Evolutionary conservation across 495 filamentous ascomycete species (phyloP).

Genomic region (Symbiotaphrina buchneri): DNA sequence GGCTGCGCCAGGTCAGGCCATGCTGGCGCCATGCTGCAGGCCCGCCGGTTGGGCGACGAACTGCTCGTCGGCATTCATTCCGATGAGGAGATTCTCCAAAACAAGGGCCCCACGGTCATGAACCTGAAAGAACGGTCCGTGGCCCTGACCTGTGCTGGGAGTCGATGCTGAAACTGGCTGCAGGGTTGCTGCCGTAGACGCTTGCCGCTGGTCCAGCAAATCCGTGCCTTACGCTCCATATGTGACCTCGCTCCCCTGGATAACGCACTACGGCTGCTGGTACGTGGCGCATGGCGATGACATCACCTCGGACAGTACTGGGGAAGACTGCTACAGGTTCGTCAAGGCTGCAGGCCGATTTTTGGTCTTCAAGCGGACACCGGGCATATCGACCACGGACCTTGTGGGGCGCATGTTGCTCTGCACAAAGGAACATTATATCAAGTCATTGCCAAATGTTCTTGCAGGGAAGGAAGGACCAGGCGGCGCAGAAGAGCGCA

Average conservation of each 20-base stretch:
- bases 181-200: conserved; percentile 64
- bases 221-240: conserved; percentile 78
- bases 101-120: conserved; percentile 98
- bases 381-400: conserved; percentile 91
- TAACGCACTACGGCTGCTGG: conserved; percentile 77
- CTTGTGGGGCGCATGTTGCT: conserved; percentile 92
- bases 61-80: conserved; percentile 84
- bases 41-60: conserved; percentile 63
- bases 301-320: conserved; percentile 62
- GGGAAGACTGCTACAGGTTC: conserved; percentile 91
- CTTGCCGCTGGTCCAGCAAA: conserved; percentile 79
- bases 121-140: conserved; percentile 60
- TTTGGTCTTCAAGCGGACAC: conserved; percentile 86
- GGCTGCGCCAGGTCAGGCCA: conserved; percentile 35
- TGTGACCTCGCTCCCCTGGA: conserved; percentile 83
- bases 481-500: conserved; percentile 41
- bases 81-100: conserved; percentile 80
- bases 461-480: conserved; percentile 51
- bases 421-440: conserved; percentile 75
- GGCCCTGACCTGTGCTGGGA: conserved; percentile 6
- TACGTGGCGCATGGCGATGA: conserved; percentile 89
- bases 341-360: conserved; percentile 85
- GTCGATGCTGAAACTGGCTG: conserved; percentile 7
- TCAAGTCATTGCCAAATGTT: conserved; percentile 43
- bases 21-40: conserved; percentile 90